Evolutionary conservation across 495 filamentous ascomycete genomes (phyloP).

Genomic region (Podospora appendiculata): DNA sequence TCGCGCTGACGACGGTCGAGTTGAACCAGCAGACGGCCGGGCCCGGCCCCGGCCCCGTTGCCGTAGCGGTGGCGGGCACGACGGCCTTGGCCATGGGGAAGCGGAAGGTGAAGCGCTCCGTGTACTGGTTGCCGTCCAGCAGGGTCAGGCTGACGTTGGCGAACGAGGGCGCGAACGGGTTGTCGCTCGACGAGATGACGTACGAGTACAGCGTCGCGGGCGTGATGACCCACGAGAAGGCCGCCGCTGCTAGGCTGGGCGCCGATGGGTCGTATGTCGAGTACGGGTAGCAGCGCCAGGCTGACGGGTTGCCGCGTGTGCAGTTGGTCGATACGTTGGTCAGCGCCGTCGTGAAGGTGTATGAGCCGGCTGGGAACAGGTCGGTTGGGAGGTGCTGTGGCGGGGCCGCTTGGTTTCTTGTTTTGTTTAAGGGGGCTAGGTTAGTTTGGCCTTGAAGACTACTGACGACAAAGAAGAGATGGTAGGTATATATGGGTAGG

Average conservation of each 20-base stretch:
- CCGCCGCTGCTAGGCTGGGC: conserved; percentile 25
- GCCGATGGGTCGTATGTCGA: conserved; percentile 28
- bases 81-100: conserved; percentile 36
- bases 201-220: conserved; percentile 17
- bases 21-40: conserved; percentile 42
- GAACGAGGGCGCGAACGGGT: conserved; percentile 60
- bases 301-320: conserved; percentile 15
- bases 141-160: conserved; percentile 75
- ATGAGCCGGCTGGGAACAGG: conserved; percentile 48
- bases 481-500: no score
- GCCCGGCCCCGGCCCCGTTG: background rate
- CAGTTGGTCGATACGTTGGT: conserved; percentile 40
- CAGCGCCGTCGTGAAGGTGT: conserved; percentile 48
- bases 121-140: conserved; percentile 58
- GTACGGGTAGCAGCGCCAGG: conserved; percentile 53
- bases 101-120: conserved; percentile 45
- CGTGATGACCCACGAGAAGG: conserved; percentile 51
- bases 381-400: conserved; percentile 1
- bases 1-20: conserved; percentile 37
- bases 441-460: no score
- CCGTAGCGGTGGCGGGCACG: conserved; percentile 28
- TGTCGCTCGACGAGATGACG: conserved; percentile 38
- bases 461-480: no score
- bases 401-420: background rate
- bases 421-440: background rate